phyloP scores from a whole-genome alignment of 257 asterid genomes.

The Solanum dulcamara region DNA sequence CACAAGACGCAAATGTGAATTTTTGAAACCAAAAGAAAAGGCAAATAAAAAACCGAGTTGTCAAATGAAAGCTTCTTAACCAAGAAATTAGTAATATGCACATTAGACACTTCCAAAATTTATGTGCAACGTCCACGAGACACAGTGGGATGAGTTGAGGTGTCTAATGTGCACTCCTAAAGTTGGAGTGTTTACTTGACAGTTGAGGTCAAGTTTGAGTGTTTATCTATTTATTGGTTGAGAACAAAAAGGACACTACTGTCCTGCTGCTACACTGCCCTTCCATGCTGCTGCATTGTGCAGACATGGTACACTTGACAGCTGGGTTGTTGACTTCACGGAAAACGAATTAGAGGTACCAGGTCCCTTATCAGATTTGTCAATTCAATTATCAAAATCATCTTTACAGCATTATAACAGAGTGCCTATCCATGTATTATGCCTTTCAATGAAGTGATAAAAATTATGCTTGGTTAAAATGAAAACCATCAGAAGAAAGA shows the following conservation, averaged over 20 bases:
- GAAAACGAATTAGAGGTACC: too few species aligned
- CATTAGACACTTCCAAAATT: not conserved
- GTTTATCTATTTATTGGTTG: too few species aligned
- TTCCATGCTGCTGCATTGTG: too few species aligned
- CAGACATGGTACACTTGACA: too few species aligned
- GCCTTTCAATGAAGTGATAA: not conserved
- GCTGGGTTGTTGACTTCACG: too few species aligned
- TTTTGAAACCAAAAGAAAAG: not conserved
- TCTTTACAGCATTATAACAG: too few species aligned
- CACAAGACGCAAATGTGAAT: not conserved
- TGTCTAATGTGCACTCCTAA: not conserved
- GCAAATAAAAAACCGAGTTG: not conserved
- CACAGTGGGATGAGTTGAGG: not conserved
- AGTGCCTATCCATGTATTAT: not conserved
- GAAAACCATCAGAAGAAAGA: not conserved
- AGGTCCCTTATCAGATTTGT: too few species aligned
- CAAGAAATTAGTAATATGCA: too few species aligned
- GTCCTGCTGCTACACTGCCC: too few species aligned
- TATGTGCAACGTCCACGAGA: not conserved
- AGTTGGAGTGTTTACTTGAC: not conserved
- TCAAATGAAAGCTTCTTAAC: not conserved
- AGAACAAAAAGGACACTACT: too few species aligned
- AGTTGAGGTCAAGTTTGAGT: not conserved
- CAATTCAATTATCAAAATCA: too few species aligned
- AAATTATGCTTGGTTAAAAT: not conserved